Evolutionary conservation across 495 filamentous ascomycete genomes (phyloP), one percentile per base, ranked within the genome.

Genomic region (Cudoniella acicularis): DNA sequence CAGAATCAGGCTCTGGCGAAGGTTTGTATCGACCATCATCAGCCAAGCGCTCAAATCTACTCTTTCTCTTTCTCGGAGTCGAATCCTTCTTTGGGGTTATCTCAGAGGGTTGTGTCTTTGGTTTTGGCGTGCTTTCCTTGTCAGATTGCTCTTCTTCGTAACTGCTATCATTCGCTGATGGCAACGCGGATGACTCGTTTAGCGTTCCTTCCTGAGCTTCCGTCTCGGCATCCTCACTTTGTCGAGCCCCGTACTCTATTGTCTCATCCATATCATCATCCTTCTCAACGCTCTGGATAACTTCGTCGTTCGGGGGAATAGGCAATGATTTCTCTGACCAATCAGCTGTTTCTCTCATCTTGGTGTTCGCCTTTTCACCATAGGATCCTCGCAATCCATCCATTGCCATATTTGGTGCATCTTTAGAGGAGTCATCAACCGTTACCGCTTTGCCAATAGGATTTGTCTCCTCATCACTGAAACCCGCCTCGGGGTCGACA

Each of bases 11-110:
- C 8, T 50, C 51, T 43, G 17, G 11, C 23, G 45, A 13, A 10
- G 52, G 62, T 43, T 53, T 57, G 22, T 56, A 64, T 18, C 52
- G 47, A 42, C 56, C 56, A 51, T 63, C 60, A 55, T 63, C 43
- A 10, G 60, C 56, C 16, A 53, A 18, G 11, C 30, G 41, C 24
- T 51, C 49, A 25, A 60, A 60, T 18, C 18, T 41, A 40, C 52
- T 64, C 49, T 52, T 52, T 46, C 53, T 60, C 53, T 60, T 60
- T 47, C 47, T 54, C 11, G 18, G 13, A 2, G 46, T 46, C 8
- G 18, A 21, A 17, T 9, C 18, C 16, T 23, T 43, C 21, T 26
- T 49, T 49, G 10, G 41, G 27, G 13, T 22, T 21, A 1, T 52
- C 49, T 30, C 10, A 21, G 26, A 3, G 4, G 24, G 17, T 13